These are phyloP conservation scores for Agrocybe praecox DNA, from an alignment of 768 basidiomycete genomes.

Conservation along the genomic window DNA sequence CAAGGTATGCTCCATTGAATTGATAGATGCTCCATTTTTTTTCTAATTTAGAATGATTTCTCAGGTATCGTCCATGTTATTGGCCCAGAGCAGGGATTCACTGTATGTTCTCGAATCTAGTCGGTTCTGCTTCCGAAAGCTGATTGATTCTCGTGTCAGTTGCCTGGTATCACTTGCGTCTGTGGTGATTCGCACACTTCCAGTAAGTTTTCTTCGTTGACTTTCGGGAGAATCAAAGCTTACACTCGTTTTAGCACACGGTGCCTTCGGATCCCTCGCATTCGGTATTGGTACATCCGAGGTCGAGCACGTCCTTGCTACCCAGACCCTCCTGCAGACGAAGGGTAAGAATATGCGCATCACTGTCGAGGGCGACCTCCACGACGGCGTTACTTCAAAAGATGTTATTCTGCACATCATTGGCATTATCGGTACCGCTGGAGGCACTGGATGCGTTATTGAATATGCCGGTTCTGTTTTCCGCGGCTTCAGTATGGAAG, in stretches of 20 bases:
- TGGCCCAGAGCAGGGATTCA: slow-evolving; percentile 94
- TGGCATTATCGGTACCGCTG: slow-evolving; percentile 90
- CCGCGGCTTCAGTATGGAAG: slow-evolving; percentile 86
- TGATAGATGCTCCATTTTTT: background rate
- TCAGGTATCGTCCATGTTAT: slow-evolving; percentile 88
- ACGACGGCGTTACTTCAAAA: slow-evolving; percentile 84
- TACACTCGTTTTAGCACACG: slow-evolving; percentile 59
- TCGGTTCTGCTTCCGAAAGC: background rate
- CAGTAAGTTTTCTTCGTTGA: slow-evolving; percentile 48
- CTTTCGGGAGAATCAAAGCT: background rate
- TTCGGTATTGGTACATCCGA: slow-evolving; percentile 95
- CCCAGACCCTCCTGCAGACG: slow-evolving; percentile 84
- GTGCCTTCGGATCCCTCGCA: slow-evolving; percentile 90
- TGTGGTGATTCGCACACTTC: slow-evolving; percentile 95
- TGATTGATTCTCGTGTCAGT: slow-evolving; percentile 34
- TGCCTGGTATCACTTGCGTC: slow-evolving; percentile 80
- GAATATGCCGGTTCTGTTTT: slow-evolving; percentile 92
- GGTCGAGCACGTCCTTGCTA: slow-evolving; percentile 93
- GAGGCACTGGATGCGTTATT: slow-evolving; percentile 89
- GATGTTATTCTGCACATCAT: slow-evolving; percentile 92
- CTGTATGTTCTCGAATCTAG: slow-evolving; percentile 41
- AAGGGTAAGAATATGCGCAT: slow-evolving; percentile 95
- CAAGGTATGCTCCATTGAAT: slow-evolving; percentile 54
- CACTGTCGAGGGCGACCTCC: slow-evolving; percentile 79
- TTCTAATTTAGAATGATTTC: slow-evolving; percentile 16